Percentiles rank a stretch among this genome's conserved stretches.
Conservation (phyloP, 306 rosid species). For the Cucurbita pepo region DNA sequence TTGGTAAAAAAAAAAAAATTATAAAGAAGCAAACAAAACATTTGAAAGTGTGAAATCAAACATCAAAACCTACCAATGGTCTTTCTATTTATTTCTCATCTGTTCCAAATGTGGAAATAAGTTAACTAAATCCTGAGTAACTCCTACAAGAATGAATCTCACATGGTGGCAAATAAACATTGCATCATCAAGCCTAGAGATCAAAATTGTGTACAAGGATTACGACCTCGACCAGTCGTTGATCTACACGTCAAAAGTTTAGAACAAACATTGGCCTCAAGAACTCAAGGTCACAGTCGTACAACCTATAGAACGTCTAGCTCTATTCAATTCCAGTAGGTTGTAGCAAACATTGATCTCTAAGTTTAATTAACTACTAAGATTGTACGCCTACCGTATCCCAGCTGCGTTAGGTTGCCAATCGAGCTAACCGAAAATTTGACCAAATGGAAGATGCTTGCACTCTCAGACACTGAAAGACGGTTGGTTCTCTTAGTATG, state of each 20-base stretch:
- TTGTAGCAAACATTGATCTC: not conserved
- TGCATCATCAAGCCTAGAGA: not conserved
- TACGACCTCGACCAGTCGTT: not conserved
- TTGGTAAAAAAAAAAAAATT: too few species aligned
- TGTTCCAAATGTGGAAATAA: not conserved
- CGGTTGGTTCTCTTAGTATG: slow-evolving; percentile 23
- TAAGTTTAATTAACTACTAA: not conserved
- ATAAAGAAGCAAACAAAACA: too few species aligned
- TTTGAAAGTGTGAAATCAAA: too few species aligned
- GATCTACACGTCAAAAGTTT: not conserved
- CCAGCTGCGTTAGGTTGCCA: not conserved
- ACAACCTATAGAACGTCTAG: not conserved
- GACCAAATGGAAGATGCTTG: not conserved
- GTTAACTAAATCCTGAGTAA: not conserved
- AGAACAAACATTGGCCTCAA: not conserved
- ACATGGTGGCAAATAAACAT: not conserved
- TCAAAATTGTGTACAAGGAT: slow-evolving; percentile 2
- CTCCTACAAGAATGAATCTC: not conserved
- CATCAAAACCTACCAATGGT: not conserved
- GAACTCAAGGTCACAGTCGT: not conserved
- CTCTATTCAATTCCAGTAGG: not conserved
- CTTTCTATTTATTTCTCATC: not conserved
- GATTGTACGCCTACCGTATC: not conserved
- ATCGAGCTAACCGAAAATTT: not conserved
- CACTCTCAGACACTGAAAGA: not conserved